phyloP scores from a whole-genome alignment of 805 yeast genomes.

The Blastobotrys terrestris region DNA sequence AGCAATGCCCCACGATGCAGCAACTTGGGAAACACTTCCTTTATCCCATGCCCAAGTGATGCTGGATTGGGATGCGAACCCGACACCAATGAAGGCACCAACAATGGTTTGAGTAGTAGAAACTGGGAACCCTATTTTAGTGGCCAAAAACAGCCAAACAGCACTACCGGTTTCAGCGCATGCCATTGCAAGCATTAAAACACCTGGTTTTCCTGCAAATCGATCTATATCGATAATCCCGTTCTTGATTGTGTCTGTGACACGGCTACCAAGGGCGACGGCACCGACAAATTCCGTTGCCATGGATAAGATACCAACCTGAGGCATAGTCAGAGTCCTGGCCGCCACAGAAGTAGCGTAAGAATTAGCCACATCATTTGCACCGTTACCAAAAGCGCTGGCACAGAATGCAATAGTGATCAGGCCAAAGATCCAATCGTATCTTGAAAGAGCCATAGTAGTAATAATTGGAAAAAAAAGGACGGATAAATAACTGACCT shows the following conservation, averaged over 20 bases:
- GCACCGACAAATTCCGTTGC: conserved; percentile 73
- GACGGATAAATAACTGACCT: too few relatives aligned
- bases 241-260: conserved; percentile 63
- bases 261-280: conserved; percentile 65
- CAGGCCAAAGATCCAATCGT: background rate
- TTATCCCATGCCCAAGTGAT: conserved; percentile 66
- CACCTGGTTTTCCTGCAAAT: conserved; percentile 54
- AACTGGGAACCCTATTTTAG: conserved; percentile 66
- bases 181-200: conserved; percentile 68
- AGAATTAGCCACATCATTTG: conserved; percentile 77
- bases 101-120: conserved; percentile 77
- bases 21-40: conserved; percentile 58
- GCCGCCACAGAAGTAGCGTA: conserved; percentile 73
- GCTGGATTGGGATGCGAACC: conserved; percentile 65
- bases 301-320: conserved; percentile 68
- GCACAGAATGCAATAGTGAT: background rate
- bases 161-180: conserved; percentile 73
- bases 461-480: background rate
- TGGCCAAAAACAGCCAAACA: conserved; percentile 61
- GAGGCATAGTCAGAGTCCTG: conserved; percentile 62
- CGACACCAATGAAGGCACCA: conserved; percentile 69
- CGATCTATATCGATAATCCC: conserved; percentile 50
- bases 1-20: conserved; percentile 78
- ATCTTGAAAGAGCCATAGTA: background rate
- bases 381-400: conserved; percentile 45